Base-by-base conservation (phyloP, 1,284 basidiomycete genomes). In the Tilletia setariae region DNA sequence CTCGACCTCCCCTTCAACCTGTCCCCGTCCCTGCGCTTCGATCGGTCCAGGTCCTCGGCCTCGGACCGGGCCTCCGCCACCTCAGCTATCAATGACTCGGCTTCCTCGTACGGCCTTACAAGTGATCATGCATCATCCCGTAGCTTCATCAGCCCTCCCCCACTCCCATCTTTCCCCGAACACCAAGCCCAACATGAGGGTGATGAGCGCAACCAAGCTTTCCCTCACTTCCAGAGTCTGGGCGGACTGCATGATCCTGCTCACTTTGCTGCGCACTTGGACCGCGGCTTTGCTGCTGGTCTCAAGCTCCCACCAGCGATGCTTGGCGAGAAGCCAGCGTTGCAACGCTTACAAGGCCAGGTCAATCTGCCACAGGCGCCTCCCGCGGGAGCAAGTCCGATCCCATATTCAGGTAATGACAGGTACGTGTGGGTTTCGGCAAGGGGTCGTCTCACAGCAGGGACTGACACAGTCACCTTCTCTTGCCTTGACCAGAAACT, bases 91-190 rank as follows among this genome's bases (percentile, higher is more conserved):
- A 61, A 61, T 30, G 56, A 61, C 30, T 61, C 56, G 30, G 32
- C 56, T n/a, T 61, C 56, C 16, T 61, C 56, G 28, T 61, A 35
- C 32, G 56, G 56, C 35, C 32, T 61, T 19, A 61, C 56, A 4
- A 61, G 32, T 21, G 56, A 61, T 16, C 28, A 61, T 15, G 28
- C 62, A 8, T 63, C 62, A 21, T 63, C 62, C 30, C 32, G 42
- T 15, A 63, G n/a, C 16, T 44, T 46, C 40, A 46, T 63, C 62
- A 43, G 43, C 40, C 62, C 62, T 8, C 43, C 43, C 4, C 21
- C 62, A n/a, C 62, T 63, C 40, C 43, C 62, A 9, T 16, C 62
- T 40, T 44, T 43, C 40, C 21, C 23, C 42, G 62, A 46, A 63
- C 28, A 28, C 53, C n/a, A 16, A 25, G 53, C 21, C 25, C 53